phyloP scores from a whole-genome alignment of 208 protist genomes.

The Angomonas deanei region DNA sequence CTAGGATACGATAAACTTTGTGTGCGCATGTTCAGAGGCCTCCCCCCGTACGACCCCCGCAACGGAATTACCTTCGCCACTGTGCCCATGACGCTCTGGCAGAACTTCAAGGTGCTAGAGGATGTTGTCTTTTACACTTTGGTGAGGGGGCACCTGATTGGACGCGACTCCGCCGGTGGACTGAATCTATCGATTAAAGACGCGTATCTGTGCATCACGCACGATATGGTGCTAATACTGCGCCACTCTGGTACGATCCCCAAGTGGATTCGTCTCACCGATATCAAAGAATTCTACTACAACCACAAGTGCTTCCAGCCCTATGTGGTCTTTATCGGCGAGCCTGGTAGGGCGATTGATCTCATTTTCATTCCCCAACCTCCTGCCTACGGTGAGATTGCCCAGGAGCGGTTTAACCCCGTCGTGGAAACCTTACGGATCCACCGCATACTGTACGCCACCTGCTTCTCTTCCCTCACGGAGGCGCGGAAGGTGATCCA shows the following conservation, averaged over 20 bases:
- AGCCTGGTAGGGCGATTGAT: constrained; percentile 19
- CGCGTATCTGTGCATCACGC: constrained; percentile 32
- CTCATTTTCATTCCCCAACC: constrained; percentile 36
- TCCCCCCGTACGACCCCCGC: constrained; percentile 49
- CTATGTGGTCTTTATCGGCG: constrained; percentile 27
- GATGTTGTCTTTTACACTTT: constrained; percentile 40
- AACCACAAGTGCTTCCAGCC: constrained; percentile 23
- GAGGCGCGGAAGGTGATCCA: constrained; percentile 20
- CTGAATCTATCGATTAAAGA: constrained; percentile 16
- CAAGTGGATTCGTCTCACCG: constrained; percentile 28
- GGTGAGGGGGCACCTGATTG: constrained; percentile 28
- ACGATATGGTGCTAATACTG: constrained; percentile 30
- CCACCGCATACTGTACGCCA: constrained; percentile 6
- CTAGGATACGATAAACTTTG: constrained; percentile 29
- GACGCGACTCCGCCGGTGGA: constrained; percentile 25
- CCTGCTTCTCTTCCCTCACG: constrained; percentile 5
- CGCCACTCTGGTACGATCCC: constrained; percentile 24
- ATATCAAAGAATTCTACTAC: constrained; percentile 34
- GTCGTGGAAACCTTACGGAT: background rate
- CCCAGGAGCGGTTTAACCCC: background rate
- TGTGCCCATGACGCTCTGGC: constrained; percentile 39
- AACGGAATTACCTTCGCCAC: constrained; percentile 38
- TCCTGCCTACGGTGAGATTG: constrained; percentile 17
- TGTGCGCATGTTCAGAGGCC: constrained; percentile 25
- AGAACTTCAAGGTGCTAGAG: constrained; percentile 27